Percentiles rank a stretch among this genome's conserved stretches.
Conservation (phyloP, 2,329 filamentous ascomycete species). For the Cladorrhinum sp. region DNA sequence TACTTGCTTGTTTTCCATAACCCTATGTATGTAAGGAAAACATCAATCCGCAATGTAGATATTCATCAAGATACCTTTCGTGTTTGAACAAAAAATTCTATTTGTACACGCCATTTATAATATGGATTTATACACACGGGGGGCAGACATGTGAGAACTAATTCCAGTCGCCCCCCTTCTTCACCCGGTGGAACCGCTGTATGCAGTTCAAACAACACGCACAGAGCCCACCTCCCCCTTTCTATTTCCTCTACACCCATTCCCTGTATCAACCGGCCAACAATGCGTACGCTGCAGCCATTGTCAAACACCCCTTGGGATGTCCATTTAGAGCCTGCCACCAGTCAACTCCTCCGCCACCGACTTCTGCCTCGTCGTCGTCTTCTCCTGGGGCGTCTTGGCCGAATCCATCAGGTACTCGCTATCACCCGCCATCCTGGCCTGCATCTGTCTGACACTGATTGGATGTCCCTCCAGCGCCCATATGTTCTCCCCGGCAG, state of each 20-base stretch:
- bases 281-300: no score
- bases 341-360: conserved; percentile 60
- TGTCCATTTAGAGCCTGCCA: conserved; percentile 50
- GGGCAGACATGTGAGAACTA: not conserved
- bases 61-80: conserved; percentile 4
- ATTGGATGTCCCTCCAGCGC: conserved; percentile 46
- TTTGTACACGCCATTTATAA: conserved; percentile 22
- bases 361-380: conserved; percentile 49
- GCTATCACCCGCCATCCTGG: conserved; percentile 32
- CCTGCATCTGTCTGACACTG: conserved; percentile 45
- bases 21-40: not conserved
- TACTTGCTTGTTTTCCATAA: not conserved
- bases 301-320: not conserved
- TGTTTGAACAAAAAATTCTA: conserved; percentile 20
- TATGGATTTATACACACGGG: conserved; percentile 15
- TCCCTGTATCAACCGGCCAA: no score
- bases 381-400: conserved; percentile 42
- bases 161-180: not conserved
- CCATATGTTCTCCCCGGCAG: conserved; percentile 48
- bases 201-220: not conserved
- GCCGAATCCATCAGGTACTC: conserved; percentile 36
- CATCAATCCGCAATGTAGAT: conserved; percentile 14
- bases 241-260: no score
- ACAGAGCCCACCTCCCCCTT: not conserved
- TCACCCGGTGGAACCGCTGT: not conserved